These are phyloP conservation scores for Plenodomus lindquistii DNA, from an alignment of 2,329 filamentous ascomycete species.

Conservation along the genomic window DNA sequence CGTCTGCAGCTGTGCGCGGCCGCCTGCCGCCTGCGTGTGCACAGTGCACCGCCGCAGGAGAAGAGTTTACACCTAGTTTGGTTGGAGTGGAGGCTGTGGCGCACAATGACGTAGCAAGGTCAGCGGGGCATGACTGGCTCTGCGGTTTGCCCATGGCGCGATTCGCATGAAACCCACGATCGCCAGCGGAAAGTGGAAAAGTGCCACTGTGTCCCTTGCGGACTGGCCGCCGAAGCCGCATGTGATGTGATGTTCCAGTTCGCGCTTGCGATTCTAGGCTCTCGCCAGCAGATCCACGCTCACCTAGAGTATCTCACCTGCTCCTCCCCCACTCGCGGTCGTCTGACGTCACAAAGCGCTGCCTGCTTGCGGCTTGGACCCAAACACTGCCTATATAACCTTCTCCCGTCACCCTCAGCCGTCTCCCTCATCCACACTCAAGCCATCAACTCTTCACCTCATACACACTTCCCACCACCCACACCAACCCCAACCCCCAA, in stretches of 20 bases:
- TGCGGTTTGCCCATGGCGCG: slow-evolving; percentile 9
- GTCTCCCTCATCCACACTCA: slow-evolving; percentile 15
- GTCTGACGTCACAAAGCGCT: too few relatives aligned
- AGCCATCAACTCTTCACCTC: slow-evolving; percentile 6
- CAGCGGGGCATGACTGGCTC: neutral
- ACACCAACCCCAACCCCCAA: slow-evolving; percentile 15
- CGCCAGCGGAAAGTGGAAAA: slow-evolving; percentile 13
- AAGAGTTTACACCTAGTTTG: too few relatives aligned
- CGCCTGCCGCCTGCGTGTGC: too few relatives aligned
- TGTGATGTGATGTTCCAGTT: slow-evolving; percentile 2
- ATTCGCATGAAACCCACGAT: slow-evolving; percentile 19
- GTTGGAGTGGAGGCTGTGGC: too few relatives aligned
- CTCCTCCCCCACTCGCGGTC: too few relatives aligned
- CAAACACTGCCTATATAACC: neutral
- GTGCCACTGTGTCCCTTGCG: slow-evolving; percentile 5
- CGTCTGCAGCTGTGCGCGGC: too few relatives aligned
- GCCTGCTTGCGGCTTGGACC: neutral
- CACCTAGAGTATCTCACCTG: neutral
- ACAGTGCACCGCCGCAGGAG: too few relatives aligned
- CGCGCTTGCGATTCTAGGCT: slow-evolving; percentile 4
- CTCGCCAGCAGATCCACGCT: neutral
- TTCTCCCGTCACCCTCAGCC: neutral
- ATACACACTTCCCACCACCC: slow-evolving; percentile 11
- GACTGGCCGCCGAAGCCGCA: slow-evolving; percentile 1
- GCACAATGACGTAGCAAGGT: neutral